Evolutionary conservation across 768 basidiomycete species (phyloP).

Genomic region (Omphalotus guepiniiformis): DNA sequence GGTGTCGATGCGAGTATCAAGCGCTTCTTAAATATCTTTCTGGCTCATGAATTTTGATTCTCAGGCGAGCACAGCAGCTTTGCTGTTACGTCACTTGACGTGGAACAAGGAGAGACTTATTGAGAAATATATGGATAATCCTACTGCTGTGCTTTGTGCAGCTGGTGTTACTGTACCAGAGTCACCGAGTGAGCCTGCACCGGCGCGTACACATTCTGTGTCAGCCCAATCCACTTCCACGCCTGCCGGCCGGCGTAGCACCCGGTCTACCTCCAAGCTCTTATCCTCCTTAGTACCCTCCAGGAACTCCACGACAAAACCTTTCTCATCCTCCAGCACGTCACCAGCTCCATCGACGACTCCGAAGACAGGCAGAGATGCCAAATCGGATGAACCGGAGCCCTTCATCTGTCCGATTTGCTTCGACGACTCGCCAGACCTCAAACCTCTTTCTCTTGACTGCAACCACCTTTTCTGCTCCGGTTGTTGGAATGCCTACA

Average conservation of each 20-base stretch:
- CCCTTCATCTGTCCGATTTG: conserved; percentile 92
- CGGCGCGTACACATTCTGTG: conserved; percentile 10
- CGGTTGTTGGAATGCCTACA: conserved; percentile 80
- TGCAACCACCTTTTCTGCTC: conserved; percentile 87
- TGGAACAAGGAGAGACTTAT: conserved; percentile 98
- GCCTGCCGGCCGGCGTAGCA: conserved; percentile 27
- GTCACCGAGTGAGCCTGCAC: conserved; percentile 21
- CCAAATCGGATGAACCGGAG: conserved; percentile 29
- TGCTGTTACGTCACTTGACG: conserved; percentile 75
- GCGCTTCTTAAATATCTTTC: conserved; percentile 5
- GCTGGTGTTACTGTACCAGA: conserved; percentile 63
- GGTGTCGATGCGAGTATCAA: conserved; percentile 77
- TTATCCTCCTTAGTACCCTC: conserved; percentile 26
- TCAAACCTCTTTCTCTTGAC: conserved; percentile 61
- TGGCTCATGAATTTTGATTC: conserved; percentile 3
- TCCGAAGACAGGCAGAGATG: conserved; percentile 23
- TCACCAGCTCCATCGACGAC: conserved; percentile 9
- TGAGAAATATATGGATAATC: conserved; percentile 96
- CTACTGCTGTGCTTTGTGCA: conserved; percentile 59
- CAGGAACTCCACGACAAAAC: conserved; percentile 25
- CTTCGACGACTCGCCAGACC: conserved; percentile 66
- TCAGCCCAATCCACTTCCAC: conserved; percentile 18
- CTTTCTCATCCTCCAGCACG: conserved; percentile 20
- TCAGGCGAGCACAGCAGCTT: conserved; percentile 64
- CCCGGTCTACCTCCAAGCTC: conserved; percentile 35